phyloP scores from a whole-genome alignment of 202 grass and related monocot genomes.

The Schoenoplectus triqueter region DNA sequence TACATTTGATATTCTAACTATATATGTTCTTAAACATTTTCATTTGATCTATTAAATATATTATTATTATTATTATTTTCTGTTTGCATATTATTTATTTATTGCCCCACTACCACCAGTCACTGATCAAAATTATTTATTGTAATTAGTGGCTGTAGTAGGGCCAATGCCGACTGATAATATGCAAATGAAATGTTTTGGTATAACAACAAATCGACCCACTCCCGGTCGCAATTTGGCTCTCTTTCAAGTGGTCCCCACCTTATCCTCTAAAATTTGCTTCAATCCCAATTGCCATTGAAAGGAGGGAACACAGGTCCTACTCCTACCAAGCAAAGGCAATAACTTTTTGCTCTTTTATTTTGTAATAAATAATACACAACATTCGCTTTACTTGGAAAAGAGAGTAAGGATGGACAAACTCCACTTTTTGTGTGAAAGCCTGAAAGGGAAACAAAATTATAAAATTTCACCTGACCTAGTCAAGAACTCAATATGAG shows the following conservation, averaged over 20 bases:
- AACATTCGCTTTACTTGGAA: neutral
- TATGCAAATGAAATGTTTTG: neutral
- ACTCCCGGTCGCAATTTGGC: neutral
- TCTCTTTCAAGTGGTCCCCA: neutral
- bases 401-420: neutral
- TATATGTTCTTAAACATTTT: too few species aligned
- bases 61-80: neutral
- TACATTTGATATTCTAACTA: too few species aligned
- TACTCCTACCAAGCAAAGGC: neutral
- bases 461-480: neutral
- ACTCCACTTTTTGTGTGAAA: neutral
- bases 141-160: neutral
- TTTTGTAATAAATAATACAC: neutral
- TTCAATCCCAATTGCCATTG: neutral
- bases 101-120: neutral
- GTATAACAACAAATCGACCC: neutral
- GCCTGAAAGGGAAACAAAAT: neutral
- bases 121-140: neutral
- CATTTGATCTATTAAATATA: neutral
- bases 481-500: neutral
- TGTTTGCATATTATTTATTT: neutral
- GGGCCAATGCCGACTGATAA: neutral
- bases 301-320: neutral
- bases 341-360: neutral
- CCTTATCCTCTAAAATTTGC: conserved; percentile 11